phyloP scores from a whole-genome alignment of 2,329 filamentous ascomycete genomes.

The Tolypocladium album region DNA sequence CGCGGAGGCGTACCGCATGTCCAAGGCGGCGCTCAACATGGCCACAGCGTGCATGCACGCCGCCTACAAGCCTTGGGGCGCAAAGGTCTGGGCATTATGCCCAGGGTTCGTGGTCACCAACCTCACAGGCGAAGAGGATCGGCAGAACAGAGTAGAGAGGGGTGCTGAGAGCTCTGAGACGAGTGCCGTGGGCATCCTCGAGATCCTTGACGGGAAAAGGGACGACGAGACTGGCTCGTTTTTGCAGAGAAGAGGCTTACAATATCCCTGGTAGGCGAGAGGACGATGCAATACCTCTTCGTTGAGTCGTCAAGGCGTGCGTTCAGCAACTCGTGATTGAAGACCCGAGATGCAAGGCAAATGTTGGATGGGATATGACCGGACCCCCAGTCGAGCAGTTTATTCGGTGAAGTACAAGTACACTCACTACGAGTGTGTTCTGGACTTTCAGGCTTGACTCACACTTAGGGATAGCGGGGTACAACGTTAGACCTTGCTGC shows the following conservation, averaged over 20 bases:
- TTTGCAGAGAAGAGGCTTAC: not conserved
- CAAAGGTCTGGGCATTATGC: constrained; percentile 20
- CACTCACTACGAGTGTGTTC: too few relatives aligned
- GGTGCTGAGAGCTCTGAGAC: not conserved
- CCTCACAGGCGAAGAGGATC: constrained; percentile 11
- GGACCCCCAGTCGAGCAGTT: too few relatives aligned
- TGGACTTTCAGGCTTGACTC: too few relatives aligned
- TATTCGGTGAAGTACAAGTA: too few relatives aligned
- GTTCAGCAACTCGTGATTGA: not conserved
- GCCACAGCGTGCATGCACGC: constrained; percentile 16
- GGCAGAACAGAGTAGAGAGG: constrained; percentile 1
- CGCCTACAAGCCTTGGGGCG: constrained; percentile 15
- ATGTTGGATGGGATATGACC: too few relatives aligned
- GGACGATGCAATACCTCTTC: too few relatives aligned
- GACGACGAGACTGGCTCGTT: constrained; percentile 7
- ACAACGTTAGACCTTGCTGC: too few relatives aligned
- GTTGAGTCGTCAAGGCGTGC: not conserved
- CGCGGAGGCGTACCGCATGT: constrained; percentile 17
- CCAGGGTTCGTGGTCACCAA: constrained; percentile 22
- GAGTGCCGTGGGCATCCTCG: constrained; percentile 1
- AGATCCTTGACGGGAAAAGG: constrained; percentile 5
- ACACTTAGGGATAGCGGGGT: too few relatives aligned
- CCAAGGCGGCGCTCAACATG: constrained; percentile 27
- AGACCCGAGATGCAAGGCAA: not conserved
- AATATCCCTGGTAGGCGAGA: not conserved